These are phyloP conservation scores for Epichloe glyceriae DNA, from an alignment of 2,329 filamentous ascomycete genomes.

Conservation along the genomic window DNA sequence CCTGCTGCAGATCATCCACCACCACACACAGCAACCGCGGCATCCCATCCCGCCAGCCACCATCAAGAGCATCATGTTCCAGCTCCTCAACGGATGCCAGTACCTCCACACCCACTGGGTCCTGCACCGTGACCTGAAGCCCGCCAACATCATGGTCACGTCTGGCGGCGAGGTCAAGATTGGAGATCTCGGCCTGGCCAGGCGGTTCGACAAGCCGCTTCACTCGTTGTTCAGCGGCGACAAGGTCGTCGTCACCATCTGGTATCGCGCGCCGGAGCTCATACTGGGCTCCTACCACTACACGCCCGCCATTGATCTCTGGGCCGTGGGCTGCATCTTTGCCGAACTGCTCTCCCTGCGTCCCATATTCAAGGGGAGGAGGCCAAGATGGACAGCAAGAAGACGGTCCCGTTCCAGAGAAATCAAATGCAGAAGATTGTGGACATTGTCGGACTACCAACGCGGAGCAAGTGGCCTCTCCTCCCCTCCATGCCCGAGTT, in stretches of 20 bases:
- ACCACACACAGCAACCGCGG: slow-evolving; percentile 80
- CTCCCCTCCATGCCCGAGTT: slow-evolving; percentile 81
- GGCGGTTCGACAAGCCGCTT: slow-evolving; percentile 86
- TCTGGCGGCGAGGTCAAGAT: slow-evolving; percentile 84
- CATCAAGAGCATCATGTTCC: slow-evolving; percentile 89
- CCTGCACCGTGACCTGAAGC: slow-evolving; percentile 90
- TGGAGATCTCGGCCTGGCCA: slow-evolving; percentile 82
- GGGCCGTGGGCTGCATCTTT: slow-evolving; percentile 97
- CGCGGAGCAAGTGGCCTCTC: slow-evolving; percentile 78
- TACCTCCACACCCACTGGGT: slow-evolving; percentile 97
- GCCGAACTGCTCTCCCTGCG: slow-evolving; percentile 81
- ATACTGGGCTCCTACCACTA: slow-evolving; percentile 91
- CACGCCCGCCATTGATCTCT: slow-evolving; percentile 91
- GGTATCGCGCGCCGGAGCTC: slow-evolving; percentile 93
- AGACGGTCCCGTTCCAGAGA: slow-evolving; percentile 90
- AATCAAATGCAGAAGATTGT: slow-evolving; percentile 99
- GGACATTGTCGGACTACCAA: slow-evolving; percentile 86
- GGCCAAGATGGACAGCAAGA: slow-evolving; percentile 97
- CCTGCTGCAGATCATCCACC: slow-evolving; percentile 92
- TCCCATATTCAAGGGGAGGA: slow-evolving; percentile 99
- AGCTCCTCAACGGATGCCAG: slow-evolving; percentile 85
- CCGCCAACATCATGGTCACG: slow-evolving; percentile 98
- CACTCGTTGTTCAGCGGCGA: slow-evolving; percentile 87
- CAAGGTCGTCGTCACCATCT: slow-evolving; percentile 97
- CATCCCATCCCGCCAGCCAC: slow-evolving; percentile 80